Evolutionary conservation across 257 asterid species (phyloP).

Genomic region (Lithospermum erythrorhizon): DNA sequence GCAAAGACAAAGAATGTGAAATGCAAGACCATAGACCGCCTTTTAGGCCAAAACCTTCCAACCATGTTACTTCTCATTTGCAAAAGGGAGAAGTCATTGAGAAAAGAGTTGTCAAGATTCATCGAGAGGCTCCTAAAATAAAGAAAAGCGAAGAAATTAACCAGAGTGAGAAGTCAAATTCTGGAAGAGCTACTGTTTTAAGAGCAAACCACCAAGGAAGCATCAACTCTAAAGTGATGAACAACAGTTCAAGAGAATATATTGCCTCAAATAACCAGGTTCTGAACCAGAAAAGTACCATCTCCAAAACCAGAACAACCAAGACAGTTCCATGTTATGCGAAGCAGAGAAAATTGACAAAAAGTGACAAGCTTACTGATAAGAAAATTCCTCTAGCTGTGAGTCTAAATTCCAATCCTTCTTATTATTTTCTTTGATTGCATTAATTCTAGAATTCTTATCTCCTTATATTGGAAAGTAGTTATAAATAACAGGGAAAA

Average conservation of each 20-base stretch:
- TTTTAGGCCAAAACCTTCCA: conserved; percentile 17
- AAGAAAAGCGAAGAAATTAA: conserved; percentile 20
- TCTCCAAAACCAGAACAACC: conserved; percentile 3
- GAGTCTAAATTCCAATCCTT: conserved; percentile 16
- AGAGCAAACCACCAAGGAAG: conserved; percentile 14
- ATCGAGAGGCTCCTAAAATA: conserved; percentile 16
- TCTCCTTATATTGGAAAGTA: not conserved
- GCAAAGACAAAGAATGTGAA: conserved; percentile 14
- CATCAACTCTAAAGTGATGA: conserved; percentile 10
- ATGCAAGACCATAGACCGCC: conserved; percentile 15
- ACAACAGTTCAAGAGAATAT: conserved; percentile 16
- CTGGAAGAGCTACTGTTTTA: conserved; percentile 16
- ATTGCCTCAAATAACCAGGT: conserved; percentile 19
- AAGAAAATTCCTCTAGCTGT: conserved; percentile 24
- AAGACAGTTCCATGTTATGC: conserved; percentile 10
- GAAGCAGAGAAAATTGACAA: conserved; percentile 25
- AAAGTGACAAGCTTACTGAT: conserved; percentile 22
- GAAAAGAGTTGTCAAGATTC: conserved; percentile 18
- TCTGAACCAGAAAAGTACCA: conserved; percentile 15
- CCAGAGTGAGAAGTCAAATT: conserved; percentile 8
- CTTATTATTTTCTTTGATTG: not conserved
- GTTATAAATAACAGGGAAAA: not conserved
- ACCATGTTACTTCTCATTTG: conserved; percentile 21
- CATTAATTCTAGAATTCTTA: not conserved
- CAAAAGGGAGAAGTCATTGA: conserved; percentile 28